Base-by-base conservation (phyloP, 2,329 filamentous ascomycete species). In the Fusarium papillatum region DNA sequence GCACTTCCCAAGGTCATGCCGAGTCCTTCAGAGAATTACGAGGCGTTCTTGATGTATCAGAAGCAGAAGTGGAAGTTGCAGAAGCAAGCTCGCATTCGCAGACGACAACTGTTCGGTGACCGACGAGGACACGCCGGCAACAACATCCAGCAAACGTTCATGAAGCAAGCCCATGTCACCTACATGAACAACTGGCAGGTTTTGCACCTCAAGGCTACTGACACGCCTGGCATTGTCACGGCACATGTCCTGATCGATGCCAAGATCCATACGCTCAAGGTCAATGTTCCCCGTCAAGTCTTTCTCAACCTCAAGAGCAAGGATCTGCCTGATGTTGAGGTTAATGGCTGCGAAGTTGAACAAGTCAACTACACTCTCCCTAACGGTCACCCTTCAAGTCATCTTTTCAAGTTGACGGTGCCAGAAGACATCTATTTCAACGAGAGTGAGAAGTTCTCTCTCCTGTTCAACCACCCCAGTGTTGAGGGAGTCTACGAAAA, bases 21-120 rank as follows among this genome's bases (percentile, higher is more conserved):
- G 2, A 91, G 90, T 29, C 94, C 97, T 24, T 94, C 92, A 0
- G 92, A 97, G 61, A 94, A 99, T 83, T 99, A 99, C 78, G 87
- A 91, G 22, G 95, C 91, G 0, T 99, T 98, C 87, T 84, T 99
- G 65, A 90, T 94, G 80, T 98, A 98, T 80, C 97, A 99, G 82
- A 99, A 99, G 85, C 92, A 96, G 86, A 99, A 99, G 84, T 99
- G 97, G 97, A 98, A 96, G 86, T 93, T 98, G 43, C 97, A 99
- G 82, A 98, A 95, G 81, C 94, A 98, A 82, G 95, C 96, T 39
- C 92, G 97, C 26, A 89, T 93, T 71, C 93, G 96, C 53, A 90
- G 97, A 75, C 91, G 96, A 61, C 97, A 99, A 82, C 88, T 99
- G 1, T 99, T 99, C 80, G 97, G 97, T 71, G 96, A 99, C 80